phyloP scores from a whole-genome alignment of 768 basidiomycete species.

The Coprinellus micaceus region DNA sequence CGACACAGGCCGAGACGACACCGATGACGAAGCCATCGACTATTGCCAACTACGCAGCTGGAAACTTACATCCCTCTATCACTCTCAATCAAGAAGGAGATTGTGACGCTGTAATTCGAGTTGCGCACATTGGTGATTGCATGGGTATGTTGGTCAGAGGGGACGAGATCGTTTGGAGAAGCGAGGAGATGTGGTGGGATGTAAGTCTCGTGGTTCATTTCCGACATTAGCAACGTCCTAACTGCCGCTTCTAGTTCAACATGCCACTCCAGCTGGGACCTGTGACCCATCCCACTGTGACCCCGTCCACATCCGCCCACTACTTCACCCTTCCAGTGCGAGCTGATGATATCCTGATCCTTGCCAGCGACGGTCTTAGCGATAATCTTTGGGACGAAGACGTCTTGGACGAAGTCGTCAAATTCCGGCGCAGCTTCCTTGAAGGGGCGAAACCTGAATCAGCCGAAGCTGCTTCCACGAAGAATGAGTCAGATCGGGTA shows the following conservation, averaged over 20 bases:
- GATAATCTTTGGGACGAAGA: conserved; percentile 91
- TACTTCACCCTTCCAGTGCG: conserved; percentile 66
- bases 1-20: neutral
- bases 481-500: conserved; percentile 13
- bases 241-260: conserved; percentile 29
- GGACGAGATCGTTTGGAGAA: conserved; percentile 77
- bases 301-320: conserved; percentile 53
- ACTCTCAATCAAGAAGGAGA: conserved; percentile 5
- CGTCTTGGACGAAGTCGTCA: conserved; percentile 73
- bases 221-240: neutral
- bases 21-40: conserved; percentile 13
- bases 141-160: conserved; percentile 83
- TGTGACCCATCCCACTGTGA: conserved; percentile 24
- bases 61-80: conserved; percentile 14
- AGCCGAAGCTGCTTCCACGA: neutral
- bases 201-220: conserved; percentile 33
- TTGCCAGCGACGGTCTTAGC: conserved; percentile 76
- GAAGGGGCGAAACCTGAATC: neutral
- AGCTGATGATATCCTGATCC: conserved; percentile 72
- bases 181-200: conserved; percentile 91
- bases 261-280: conserved; percentile 46
- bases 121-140: conserved; percentile 86
- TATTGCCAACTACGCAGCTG: conserved; percentile 20
- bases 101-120: conserved; percentile 62
- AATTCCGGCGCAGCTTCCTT: conserved; percentile 39